Evolutionary conservation across 345 rosid genomes (phyloP).

Genomic region (Gossypium stocksii): DNA sequence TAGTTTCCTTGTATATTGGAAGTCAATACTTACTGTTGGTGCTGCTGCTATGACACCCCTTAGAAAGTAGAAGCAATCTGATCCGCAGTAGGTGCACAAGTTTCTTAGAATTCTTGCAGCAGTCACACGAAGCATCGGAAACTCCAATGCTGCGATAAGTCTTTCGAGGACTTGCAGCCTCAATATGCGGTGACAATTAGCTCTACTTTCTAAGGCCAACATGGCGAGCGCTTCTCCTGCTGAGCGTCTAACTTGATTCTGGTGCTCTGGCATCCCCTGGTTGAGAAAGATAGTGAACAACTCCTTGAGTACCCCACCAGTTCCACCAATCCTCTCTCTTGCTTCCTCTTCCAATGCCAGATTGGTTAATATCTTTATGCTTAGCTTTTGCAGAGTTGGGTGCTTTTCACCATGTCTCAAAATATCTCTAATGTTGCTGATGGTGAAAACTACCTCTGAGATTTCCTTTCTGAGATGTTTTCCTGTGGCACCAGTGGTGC

Average conservation of each 20-base stretch:
- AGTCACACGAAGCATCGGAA: conserved; percentile 48
- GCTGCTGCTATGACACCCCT: conserved; percentile 54
- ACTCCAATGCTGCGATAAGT: conserved; percentile 55
- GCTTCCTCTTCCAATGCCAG: conserved; percentile 74
- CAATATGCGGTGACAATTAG: conserved; percentile 62
- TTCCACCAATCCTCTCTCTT: conserved; percentile 73
- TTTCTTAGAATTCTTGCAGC: conserved; percentile 77
- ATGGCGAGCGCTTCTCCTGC: conserved; percentile 91
- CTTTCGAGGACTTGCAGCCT: conserved; percentile 41
- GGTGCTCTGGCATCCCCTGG: conserved; percentile 27
- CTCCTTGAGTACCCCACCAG: conserved; percentile 79
- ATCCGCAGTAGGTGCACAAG: conserved; percentile 51
- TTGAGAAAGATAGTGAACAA: conserved; percentile 65
- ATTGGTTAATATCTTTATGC: conserved; percentile 66
- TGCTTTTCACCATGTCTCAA: conserved; percentile 61
- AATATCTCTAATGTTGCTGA: conserved; percentile 76
- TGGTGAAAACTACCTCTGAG: conserved; percentile 82
- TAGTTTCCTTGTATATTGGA: neutral
- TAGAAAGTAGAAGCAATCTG: conserved; percentile 46
- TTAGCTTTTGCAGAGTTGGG: conserved; percentile 60
- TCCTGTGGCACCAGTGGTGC: conserved; percentile 75
- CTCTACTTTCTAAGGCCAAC: conserved; percentile 72
- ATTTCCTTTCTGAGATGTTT: conserved; percentile 69
- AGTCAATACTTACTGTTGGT: conserved; percentile 49
- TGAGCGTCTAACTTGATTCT: conserved; percentile 48